Conservation (phyloP, 2,329 filamentous ascomycete genomes). For the Colletotrichum salicis region DNA sequence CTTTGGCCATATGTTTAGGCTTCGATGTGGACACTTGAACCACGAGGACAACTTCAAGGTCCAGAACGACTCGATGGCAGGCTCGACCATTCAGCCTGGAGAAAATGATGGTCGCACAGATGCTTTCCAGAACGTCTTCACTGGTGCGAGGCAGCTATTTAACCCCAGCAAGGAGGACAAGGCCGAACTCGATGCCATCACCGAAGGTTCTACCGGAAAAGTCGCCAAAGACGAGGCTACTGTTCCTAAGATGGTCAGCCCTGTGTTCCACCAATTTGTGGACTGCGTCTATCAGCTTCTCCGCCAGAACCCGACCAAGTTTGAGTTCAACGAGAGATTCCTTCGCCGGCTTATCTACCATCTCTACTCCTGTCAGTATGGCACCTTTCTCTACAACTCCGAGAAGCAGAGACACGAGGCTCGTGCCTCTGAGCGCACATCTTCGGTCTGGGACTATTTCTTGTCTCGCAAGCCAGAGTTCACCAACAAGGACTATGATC, state of each 20-base stretch:
- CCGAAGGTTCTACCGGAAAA: constrained; percentile 52
- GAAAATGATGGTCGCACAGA: constrained; percentile 73
- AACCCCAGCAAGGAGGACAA: constrained; percentile 75
- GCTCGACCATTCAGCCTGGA: constrained; percentile 69
- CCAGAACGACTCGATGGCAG: constrained; percentile 82
- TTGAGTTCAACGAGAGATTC: constrained; percentile 97
- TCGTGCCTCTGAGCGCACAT: constrained; percentile 75
- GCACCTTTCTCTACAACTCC: constrained; percentile 94
- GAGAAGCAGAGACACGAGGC: constrained; percentile 86
- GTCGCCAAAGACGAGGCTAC: constrained; percentile 73
- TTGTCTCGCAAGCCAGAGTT: constrained; percentile 84
- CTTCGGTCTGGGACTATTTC: constrained; percentile 97
- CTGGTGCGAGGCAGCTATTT: constrained; percentile 90
- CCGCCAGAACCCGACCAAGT: constrained; percentile 85
- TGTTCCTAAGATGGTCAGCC: constrained; percentile 88
- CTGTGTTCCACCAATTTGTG: constrained; percentile 97
- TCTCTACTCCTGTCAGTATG: constrained; percentile 94
- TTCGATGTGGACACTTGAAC: constrained; percentile 87
- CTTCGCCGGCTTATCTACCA: constrained; percentile 90
- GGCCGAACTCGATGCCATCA: constrained; percentile 67
- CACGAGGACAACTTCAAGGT: constrained; percentile 94
- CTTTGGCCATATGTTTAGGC: constrained; percentile 96
- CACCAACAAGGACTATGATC: constrained; percentile 81
- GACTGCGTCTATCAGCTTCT: constrained; percentile 93
- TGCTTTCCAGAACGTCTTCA: constrained; percentile 85